A percentile compares a stretch with the other conserved stretches of the same genome.
Evolutionary conservation across 352 stramenopile species (phyloP).

Genomic region (Pythium grandisporangium): DNA sequence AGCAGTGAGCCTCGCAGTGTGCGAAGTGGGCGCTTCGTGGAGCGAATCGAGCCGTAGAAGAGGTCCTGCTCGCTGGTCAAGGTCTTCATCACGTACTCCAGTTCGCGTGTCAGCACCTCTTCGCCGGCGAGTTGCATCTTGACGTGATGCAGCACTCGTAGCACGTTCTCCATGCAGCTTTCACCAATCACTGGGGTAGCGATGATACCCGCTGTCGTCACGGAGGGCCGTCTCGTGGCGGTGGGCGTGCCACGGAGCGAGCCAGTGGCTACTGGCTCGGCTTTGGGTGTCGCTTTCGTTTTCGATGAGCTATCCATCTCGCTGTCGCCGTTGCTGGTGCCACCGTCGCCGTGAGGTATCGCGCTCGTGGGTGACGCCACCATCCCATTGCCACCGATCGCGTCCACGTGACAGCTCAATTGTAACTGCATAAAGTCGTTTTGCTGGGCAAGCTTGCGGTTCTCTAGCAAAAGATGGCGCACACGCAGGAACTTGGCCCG

Average conservation of each 20-base stretch:
- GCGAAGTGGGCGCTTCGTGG: not conserved
- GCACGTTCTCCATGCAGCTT: constrained; percentile 67
- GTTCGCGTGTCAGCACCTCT: constrained; percentile 22
- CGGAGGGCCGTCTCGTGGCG: too few species aligned
- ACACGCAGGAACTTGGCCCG: constrained; percentile 42
- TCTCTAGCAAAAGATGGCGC: constrained; percentile 55
- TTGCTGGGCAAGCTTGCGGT: constrained; percentile 44
- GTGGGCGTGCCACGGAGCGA: not conserved
- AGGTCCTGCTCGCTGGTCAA: constrained; percentile 57
- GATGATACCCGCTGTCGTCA: too few species aligned
- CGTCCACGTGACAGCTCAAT: constrained; percentile 48
- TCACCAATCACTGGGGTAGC: constrained; percentile 21
- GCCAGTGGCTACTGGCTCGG: too few species aligned
- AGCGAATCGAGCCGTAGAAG: constrained; percentile 17
- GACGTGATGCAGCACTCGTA: constrained; percentile 40
- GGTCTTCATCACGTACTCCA: constrained; percentile 65
- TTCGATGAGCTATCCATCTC: constrained; percentile 4
- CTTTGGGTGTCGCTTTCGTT: too few species aligned
- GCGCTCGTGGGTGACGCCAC: constrained; percentile 4
- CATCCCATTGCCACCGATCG: constrained; percentile 31
- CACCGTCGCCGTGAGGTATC: not conserved
- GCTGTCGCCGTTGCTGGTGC: constrained; percentile 6
- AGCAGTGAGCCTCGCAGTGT: too few species aligned
- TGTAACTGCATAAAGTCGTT: constrained; percentile 62
- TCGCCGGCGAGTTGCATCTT: constrained; percentile 30